Conservation (phyloP, 495 filamentous ascomycete species). For the Aspergillus olivimuriae region DNA sequence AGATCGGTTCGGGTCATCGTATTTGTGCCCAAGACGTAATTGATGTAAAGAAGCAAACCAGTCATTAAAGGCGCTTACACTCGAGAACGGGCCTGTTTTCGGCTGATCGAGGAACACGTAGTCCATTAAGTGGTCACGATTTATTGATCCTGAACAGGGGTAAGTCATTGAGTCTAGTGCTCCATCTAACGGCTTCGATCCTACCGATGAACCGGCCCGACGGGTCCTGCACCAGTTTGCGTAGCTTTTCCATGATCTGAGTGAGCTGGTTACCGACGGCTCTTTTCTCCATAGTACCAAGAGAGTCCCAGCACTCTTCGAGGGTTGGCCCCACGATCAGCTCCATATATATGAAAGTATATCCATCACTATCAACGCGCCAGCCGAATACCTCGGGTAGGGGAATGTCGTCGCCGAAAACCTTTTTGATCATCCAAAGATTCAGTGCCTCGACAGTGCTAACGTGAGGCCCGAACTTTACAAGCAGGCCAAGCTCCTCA, state of each 20-base stretch:
- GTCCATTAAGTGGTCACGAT: constrained; percentile 20
- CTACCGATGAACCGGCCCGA: constrained; percentile 26
- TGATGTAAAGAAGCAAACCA: constrained; percentile 29
- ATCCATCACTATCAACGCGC: constrained; percentile 30
- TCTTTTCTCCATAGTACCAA: constrained; percentile 25
- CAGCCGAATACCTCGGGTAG: constrained; percentile 45
- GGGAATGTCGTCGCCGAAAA: constrained; percentile 28
- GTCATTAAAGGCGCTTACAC: constrained; percentile 38
- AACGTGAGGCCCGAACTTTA: constrained; percentile 38
- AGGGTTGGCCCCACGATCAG: constrained; percentile 33
- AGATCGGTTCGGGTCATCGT: constrained; percentile 29
- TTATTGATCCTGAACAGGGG: constrained; percentile 25
- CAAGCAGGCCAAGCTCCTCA: constrained; percentile 31
- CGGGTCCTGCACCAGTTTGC: constrained; percentile 27
- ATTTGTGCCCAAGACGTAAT: constrained; percentile 21
- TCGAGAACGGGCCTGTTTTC: constrained; percentile 30
- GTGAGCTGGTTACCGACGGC: constrained; percentile 30
- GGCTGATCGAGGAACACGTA: constrained; percentile 25
- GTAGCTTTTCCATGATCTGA: constrained; percentile 18
- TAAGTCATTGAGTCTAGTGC: not conserved
- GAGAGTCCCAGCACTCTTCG: constrained; percentile 26
- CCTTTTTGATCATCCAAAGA: constrained; percentile 33
- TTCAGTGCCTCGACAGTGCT: constrained; percentile 36
- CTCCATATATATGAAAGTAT: constrained; percentile 45
- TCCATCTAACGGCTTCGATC: not conserved